Evolutionary conservation across 768 basidiomycete species (phyloP), one percentile per base, ranked within the genome.

Genomic region (Lyophyllum atratum): DNA sequence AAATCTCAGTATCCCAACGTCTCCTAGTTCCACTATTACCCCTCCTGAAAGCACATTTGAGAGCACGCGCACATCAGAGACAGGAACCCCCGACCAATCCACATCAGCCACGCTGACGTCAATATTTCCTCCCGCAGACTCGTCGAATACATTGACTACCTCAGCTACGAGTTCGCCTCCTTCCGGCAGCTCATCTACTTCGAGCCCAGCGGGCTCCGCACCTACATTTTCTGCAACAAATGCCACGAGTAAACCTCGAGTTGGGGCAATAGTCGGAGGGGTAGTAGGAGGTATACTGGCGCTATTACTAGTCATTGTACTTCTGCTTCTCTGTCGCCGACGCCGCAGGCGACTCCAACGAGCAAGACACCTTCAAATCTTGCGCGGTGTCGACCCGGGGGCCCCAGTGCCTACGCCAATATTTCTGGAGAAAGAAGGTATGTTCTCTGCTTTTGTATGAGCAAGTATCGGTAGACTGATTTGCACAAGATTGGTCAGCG

Each of bases 241-340:
- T 44, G 2, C 12, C 25, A 17, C 46, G 31, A 9, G 26, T 22
- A 52, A 33, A 17, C 1, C 26, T 4, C 26, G 43, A 10, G 40
- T 31, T 33, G 59, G 54, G 19, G 29, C 50, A 29, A 59, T 59
- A 19, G 46, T 56, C 2, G 59, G 59, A 21, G 59, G 59, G 2
- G 24, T 52, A 37, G 28, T 59, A 10, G 59, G 59, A 4, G 26
- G 50, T 14, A 1, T 59, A 12, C 26, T 47, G 19, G 39, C 26
- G 7, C 28, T 56, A 10, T 21, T 21, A 17, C 25, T 52, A 17
- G 19, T 59, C 43, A 24, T 15, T 21, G 39, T 29, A 17, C 3
- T 22, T 5, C 15, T 42, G 17, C 19, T 40, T 19, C 42, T 40
- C 39, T 55, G 19, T 26, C 49, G 54, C 12, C 58, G 58, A 22